Conservation (phyloP, 2,329 filamentous ascomycete genomes). For the Trichoderma endophyticum region DNA sequence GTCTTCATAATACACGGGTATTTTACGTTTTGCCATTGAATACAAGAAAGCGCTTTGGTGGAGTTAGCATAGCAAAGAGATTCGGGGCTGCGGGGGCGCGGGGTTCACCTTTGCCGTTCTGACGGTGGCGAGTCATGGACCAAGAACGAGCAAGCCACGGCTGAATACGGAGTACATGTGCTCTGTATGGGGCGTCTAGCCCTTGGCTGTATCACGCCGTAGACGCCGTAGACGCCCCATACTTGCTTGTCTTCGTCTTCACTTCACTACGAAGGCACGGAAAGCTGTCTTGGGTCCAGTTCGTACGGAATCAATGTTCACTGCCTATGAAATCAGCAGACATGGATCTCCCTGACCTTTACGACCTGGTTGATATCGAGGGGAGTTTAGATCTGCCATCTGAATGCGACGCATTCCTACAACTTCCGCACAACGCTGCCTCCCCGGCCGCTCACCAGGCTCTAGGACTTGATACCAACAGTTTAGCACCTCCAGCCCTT, state of each 20-base stretch:
- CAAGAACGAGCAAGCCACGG: too few relatives aligned
- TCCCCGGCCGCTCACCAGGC: not conserved
- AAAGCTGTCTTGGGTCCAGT: not conserved
- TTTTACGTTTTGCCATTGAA: too few relatives aligned
- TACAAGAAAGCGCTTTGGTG: too few relatives aligned
- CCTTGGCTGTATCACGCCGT: not conserved
- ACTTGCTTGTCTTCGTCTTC: not conserved
- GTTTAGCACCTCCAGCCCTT: not conserved
- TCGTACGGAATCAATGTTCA: not conserved
- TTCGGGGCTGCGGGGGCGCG: not conserved
- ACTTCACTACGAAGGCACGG: not conserved
- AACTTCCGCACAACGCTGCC: not conserved
- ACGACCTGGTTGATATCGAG: not conserved
- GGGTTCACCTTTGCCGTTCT: not conserved
- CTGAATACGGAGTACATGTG: too few relatives aligned
- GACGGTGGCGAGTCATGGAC: not conserved
- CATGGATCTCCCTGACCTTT: not conserved
- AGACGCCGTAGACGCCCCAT: not conserved
- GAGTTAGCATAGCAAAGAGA: not conserved
- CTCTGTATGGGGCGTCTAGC: too few relatives aligned
- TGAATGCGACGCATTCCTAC: not conserved
- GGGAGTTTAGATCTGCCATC: not conserved
- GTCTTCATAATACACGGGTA: not conserved
- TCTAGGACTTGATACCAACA: not conserved
- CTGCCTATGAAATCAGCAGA: not conserved